These are phyloP conservation scores for Aspergillus kassunensis DNA, from an alignment of 495 filamentous ascomycete genomes.

Conservation along the genomic window DNA sequence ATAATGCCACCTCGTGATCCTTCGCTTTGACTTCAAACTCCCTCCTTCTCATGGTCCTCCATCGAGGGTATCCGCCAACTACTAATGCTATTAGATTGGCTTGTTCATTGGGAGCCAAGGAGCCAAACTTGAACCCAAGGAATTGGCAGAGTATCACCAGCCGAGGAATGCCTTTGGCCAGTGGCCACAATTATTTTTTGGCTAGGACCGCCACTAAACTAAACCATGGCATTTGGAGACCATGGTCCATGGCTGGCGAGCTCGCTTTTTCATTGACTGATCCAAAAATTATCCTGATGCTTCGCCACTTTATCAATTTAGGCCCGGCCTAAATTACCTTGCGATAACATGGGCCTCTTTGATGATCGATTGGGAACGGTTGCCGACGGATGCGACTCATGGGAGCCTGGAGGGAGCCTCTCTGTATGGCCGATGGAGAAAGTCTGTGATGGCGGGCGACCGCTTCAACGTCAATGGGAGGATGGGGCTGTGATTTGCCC, in stretches of 20 bases:
- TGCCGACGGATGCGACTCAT: background rate
- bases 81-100: too few relatives aligned
- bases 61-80: too few relatives aligned
- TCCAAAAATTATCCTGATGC: too few relatives aligned
- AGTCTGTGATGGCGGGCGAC: too few relatives aligned
- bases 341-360: background rate
- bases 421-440: background rate
- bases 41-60: too few relatives aligned
- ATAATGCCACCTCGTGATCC: background rate
- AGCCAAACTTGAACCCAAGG: too few relatives aligned
- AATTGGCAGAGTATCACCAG: too few relatives aligned
- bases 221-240: background rate
- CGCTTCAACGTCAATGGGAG: too few relatives aligned
- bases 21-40: background rate
- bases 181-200: background rate
- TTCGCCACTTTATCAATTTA: slow-evolving; percentile 2
- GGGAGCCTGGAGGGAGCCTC: background rate
- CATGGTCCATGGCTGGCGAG: background rate
- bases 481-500: background rate
- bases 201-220: slow-evolving; percentile 1
- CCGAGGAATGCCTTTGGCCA: background rate
- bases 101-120: too few relatives aligned
- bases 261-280: too few relatives aligned
- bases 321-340: background rate
- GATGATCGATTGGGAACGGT: too few relatives aligned